phyloP scores from a whole-genome alignment of 148 eudicot species.

The Diospyros lotus region DNA sequence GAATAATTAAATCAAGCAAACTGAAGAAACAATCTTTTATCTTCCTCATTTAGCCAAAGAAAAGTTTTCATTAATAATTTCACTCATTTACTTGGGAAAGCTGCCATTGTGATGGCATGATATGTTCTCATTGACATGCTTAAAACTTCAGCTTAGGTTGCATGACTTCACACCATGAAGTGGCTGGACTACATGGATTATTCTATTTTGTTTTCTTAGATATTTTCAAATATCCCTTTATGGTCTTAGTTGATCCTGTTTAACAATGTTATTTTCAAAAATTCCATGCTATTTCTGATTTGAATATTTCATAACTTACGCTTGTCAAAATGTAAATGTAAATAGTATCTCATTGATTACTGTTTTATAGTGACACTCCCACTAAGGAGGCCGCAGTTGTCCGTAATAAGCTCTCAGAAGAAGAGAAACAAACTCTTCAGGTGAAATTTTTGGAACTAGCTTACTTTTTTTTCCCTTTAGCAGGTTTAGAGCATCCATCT shows the following conservation, averaged over 20 bases:
- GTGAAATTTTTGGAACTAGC: conserved; percentile 25
- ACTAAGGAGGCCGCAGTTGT: conserved; percentile 41
- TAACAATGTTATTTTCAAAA: no score
- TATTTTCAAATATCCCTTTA: neutral
- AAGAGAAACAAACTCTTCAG: conserved; percentile 65
- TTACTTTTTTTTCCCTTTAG: neutral
- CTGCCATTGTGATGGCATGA: no score
- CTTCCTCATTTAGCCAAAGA: no score
- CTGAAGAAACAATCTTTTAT: no score
- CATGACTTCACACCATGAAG: no score
- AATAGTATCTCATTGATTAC: conserved; percentile 6
- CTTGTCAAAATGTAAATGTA: conserved; percentile 2
- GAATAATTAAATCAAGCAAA: no score
- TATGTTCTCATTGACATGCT: no score
- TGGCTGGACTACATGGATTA: no score
- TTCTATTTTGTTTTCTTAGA: neutral
- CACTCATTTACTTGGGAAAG: no score
- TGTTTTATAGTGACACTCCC: conserved; percentile 43
- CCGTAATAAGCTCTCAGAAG: conserved; percentile 48
- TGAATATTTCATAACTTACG: neutral
- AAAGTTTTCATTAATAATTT: no score
- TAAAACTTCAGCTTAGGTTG: no score
- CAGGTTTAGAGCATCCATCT: neutral
- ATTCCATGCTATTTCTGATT: neutral
- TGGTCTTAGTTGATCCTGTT: neutral